A percentile compares a stretch with the other conserved stretches of the same genome.
Conservation (phyloP, 441 rosid genomes). For the Euphorbia schlechtendalii region DNA sequence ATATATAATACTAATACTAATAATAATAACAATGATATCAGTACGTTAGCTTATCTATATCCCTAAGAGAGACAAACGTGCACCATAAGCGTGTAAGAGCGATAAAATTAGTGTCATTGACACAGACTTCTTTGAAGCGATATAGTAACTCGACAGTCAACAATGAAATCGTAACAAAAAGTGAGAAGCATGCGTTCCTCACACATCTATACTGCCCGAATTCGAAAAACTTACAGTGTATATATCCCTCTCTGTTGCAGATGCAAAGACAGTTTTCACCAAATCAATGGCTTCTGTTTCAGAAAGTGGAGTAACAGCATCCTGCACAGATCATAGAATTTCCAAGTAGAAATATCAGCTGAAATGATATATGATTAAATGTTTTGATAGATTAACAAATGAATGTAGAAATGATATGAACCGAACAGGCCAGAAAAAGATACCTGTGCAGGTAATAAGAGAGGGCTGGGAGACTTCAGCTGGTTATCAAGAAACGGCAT, state of each 20-base stretch:
- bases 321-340: slow-evolving; percentile 39
- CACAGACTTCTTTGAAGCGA: too few relatives aligned
- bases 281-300: slow-evolving; percentile 86
- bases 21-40: neutral
- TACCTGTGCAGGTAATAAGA: slow-evolving; percentile 78
- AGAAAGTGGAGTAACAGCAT: slow-evolving; percentile 82
- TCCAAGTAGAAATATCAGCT: neutral
- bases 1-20: too few relatives aligned
- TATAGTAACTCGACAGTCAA: too few relatives aligned
- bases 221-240: slow-evolving; percentile 94
- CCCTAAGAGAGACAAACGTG: too few relatives aligned
- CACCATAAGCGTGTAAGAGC: too few relatives aligned
- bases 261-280: slow-evolving; percentile 84
- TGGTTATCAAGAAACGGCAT: slow-evolving; percentile 97
- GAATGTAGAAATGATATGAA: neutral
- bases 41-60: neutral
- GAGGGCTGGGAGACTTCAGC: slow-evolving; percentile 94
- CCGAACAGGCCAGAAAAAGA: neutral
- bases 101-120: too few relatives aligned
- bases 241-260: slow-evolving; percentile 97
- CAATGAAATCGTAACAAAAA: too few relatives aligned
- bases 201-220: too few relatives aligned
- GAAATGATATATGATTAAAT: slow-evolving; percentile 7
- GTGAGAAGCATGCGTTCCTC: too few relatives aligned
- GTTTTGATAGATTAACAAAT: neutral